A percentile compares a stretch with the other conserved stretches of the same genome.
These are phyloP conservation scores for Dothiorella sarmentorum DNA, from an alignment of 2,329 filamentous ascomycete species.

Conservation along the genomic window DNA sequence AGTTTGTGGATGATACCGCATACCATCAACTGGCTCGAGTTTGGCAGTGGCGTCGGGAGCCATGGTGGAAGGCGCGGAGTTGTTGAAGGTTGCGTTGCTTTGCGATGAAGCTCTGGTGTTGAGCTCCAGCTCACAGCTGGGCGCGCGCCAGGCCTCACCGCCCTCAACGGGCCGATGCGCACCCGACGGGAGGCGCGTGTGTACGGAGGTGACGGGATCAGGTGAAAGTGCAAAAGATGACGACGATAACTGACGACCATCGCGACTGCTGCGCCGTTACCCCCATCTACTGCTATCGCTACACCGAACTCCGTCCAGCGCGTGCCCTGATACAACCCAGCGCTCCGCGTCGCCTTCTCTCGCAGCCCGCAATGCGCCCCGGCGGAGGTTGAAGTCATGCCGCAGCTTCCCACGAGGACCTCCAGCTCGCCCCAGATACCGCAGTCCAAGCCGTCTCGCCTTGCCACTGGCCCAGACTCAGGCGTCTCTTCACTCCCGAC, in stretches of 20 bases:
- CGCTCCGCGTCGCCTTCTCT: background rate
- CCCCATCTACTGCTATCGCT: background rate
- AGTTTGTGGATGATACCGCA: constrained; percentile 12
- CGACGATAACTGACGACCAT: constrained; percentile 1
- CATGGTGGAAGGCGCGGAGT: constrained; percentile 1
- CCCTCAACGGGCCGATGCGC: constrained; percentile 11
- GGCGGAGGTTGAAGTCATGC: constrained; percentile 18
- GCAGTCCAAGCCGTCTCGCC: constrained; percentile 1
- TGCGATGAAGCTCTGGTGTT: constrained; percentile 13
- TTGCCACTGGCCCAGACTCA: constrained; percentile 2
- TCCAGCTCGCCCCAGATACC: constrained; percentile 14
- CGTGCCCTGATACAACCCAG: background rate
- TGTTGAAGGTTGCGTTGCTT: constrained; percentile 1
- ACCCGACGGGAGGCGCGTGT: constrained; percentile 3
- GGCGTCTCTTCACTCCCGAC: background rate
- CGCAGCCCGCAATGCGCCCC: constrained; percentile 15
- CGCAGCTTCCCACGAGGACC: constrained; percentile 10
- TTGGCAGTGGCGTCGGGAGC: constrained; percentile 1
- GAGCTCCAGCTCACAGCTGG: constrained; percentile 9
- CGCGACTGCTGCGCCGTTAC: background rate
- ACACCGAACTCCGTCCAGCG: background rate
- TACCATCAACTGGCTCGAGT: constrained; percentile 28
- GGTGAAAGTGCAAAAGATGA: background rate
- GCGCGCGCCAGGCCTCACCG: background rate
- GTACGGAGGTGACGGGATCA: constrained; percentile 9